Percentiles rank a stretch among this genome's conserved stretches.
Evolutionary conservation across 495 filamentous ascomycete species (phyloP).

Genomic region (Acidomyces sp.): DNA sequence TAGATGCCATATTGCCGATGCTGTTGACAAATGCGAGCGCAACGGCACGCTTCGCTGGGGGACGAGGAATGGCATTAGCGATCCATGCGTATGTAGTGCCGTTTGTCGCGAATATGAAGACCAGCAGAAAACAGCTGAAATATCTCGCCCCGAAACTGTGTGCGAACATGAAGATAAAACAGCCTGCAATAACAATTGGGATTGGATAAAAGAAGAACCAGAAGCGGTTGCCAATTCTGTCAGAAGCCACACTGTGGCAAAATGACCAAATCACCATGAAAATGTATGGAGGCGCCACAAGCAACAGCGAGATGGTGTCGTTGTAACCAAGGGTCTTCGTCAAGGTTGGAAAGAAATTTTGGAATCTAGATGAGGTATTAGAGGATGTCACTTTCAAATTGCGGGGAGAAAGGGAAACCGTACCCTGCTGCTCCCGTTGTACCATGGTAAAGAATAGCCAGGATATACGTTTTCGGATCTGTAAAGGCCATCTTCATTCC

Average conservation of each 20-base stretch:
- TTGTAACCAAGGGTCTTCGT: conserved; percentile 33
- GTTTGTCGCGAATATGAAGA: conserved; percentile 42
- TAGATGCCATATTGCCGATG: conserved; percentile 39
- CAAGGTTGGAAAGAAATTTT: conserved; percentile 35
- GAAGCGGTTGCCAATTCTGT: conserved; percentile 35
- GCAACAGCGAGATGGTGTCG: conserved; percentile 34
- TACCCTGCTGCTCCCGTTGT: conserved; percentile 39
- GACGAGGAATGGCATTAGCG: conserved; percentile 38
- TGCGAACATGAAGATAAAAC: conserved; percentile 40
- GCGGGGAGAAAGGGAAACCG: too few relatives aligned
- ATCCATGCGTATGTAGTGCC: conserved; percentile 43
- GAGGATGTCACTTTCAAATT: too few relatives aligned
- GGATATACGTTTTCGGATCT: conserved; percentile 39
- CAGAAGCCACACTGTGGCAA: conserved; percentile 35
- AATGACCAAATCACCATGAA: conserved; percentile 42
- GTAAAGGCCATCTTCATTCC: conserved; percentile 40
- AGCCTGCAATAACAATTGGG: conserved; percentile 38
- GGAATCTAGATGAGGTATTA: too few relatives aligned
- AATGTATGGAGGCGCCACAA: conserved; percentile 42
- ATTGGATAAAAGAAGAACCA: conserved; percentile 42
- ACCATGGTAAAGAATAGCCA: conserved; percentile 39
- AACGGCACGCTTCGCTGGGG: conserved; percentile 43
- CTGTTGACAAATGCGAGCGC: conserved; percentile 44
- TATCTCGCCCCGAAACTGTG: conserved; percentile 37
- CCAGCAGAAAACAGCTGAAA: conserved; percentile 42